Conservation (phyloP, 257 asterid genomes). For the Rubia yunnanensis region DNA sequence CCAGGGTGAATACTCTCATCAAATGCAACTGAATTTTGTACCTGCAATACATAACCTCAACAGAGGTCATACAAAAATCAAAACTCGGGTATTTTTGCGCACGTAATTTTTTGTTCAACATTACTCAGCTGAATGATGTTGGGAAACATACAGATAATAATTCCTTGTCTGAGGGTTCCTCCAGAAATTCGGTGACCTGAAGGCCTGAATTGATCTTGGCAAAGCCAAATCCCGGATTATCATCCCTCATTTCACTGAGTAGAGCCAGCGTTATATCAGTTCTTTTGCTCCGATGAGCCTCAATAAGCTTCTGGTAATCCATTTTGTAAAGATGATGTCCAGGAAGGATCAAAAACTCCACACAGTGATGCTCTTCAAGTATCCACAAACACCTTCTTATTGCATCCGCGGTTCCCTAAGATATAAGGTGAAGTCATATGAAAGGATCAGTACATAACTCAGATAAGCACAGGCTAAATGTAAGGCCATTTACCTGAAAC, state of each 20-base stretch:
- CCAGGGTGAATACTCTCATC: slow-evolving; percentile 26
- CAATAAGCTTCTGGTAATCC: slow-evolving; percentile 65
- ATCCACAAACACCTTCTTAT: slow-evolving; percentile 73
- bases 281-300: slow-evolving; percentile 32
- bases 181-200: slow-evolving; percentile 41
- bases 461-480: background rate
- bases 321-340: slow-evolving; percentile 84
- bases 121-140: background rate
- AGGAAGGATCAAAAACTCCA: slow-evolving; percentile 66
- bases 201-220: slow-evolving; percentile 33
- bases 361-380: slow-evolving; percentile 51
- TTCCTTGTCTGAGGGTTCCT: slow-evolving; percentile 17
- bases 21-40: slow-evolving; percentile 4
- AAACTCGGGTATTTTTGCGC: background rate
- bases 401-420: slow-evolving; percentile 87
- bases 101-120: background rate
- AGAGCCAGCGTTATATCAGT: slow-evolving; percentile 60
- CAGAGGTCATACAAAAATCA: background rate
- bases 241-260: slow-evolving; percentile 16
- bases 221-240: slow-evolving; percentile 43
- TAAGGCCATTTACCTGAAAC: slow-evolving; percentile 49
- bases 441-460: background rate
- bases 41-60: slow-evolving; percentile 24
- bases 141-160: slow-evolving; percentile 22
- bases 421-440: background rate